Evolutionary conservation across 768 basidiomycete species (phyloP).

Genomic region (Lepiota brunneoincarnata): DNA sequence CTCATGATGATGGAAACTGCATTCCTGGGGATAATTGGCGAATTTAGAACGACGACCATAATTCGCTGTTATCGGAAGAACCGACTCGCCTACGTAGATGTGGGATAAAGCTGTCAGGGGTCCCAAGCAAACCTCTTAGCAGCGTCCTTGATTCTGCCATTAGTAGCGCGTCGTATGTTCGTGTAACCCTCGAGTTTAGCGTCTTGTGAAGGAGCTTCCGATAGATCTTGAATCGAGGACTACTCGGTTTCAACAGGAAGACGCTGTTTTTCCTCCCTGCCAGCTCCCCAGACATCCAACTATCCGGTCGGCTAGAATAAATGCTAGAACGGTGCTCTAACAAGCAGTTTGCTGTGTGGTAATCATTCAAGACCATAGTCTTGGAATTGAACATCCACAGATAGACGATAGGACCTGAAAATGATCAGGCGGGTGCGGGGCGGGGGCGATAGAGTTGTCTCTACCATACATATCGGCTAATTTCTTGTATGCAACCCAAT

Average conservation of each 20-base stretch:
- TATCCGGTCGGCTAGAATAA: slow-evolving; percentile 46
- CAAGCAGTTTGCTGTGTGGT: slow-evolving; percentile 39
- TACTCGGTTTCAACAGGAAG: slow-evolving; percentile 26
- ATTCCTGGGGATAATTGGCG: slow-evolving; percentile 19
- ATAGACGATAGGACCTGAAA: slow-evolving; percentile 39
- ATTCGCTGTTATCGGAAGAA: neutral
- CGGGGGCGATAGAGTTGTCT: neutral
- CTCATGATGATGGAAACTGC: slow-evolving; percentile 33
- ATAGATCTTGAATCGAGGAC: slow-evolving; percentile 33
- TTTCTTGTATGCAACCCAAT: slow-evolving; percentile 17
- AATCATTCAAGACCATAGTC: slow-evolving; percentile 47
- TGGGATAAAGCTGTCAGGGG: slow-evolving; percentile 25
- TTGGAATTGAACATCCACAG: slow-evolving; percentile 32
- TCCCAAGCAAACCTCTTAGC: slow-evolving; percentile 24
- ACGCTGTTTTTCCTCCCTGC: slow-evolving; percentile 26
- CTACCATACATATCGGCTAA: slow-evolving; percentile 21
- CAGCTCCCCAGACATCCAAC: slow-evolving; percentile 29
- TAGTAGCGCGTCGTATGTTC: slow-evolving; percentile 28
- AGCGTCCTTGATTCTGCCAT: slow-evolving; percentile 26
- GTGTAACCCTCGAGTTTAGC: slow-evolving; percentile 31
- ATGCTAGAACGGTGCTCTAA: slow-evolving; percentile 44
- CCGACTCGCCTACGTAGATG: slow-evolving; percentile 29
- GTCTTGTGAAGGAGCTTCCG: slow-evolving; percentile 35
- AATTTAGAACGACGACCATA: neutral
- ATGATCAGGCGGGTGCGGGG: neutral